These are phyloP conservation scores for Taxillus chinensis DNA, from an alignment of 164 flowering plant species.

Conservation along the genomic window DNA sequence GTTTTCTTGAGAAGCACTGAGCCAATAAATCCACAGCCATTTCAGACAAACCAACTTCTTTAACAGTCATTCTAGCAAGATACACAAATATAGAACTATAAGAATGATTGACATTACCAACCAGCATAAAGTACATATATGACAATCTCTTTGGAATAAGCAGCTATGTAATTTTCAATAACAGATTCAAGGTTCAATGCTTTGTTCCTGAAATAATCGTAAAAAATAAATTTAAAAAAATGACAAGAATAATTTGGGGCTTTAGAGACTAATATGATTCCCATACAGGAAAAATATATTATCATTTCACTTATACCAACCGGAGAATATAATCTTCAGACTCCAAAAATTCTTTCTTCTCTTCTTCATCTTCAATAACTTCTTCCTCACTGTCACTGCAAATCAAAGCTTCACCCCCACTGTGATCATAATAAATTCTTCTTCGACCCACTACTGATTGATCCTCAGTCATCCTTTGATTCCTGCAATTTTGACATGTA, in stretches of 20 bases:
- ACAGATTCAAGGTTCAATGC: not conserved
- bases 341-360: slow-evolving; percentile 61
- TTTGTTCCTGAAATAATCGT: not conserved
- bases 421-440: slow-evolving; percentile 95
- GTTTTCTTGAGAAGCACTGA: slow-evolving; percentile 55
- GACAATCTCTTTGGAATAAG: too few relatives aligned
- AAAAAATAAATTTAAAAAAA: not conserved
- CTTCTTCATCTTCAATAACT: slow-evolving; percentile 72
- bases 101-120: not conserved
- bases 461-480: slow-evolving; percentile 98
- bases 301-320: slow-evolving; percentile 39
- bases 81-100: not conserved
- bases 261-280: too few relatives aligned
- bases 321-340: slow-evolving; percentile 81
- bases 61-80: slow-evolving; percentile 50
- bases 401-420: slow-evolving; percentile 94
- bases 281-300: not conserved
- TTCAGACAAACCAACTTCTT: slow-evolving; percentile 68
- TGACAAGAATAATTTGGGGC: not conserved
- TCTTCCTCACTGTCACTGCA: slow-evolving; percentile 99
- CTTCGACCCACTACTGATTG: slow-evolving; percentile 95
- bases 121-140: not conserved
- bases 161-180: not conserved
- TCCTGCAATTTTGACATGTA: slow-evolving; percentile 36
- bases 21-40: slow-evolving; percentile 58